Conservation (phyloP, 2,329 filamentous ascomycete species). For the Paecilomyces variotii region DNA sequence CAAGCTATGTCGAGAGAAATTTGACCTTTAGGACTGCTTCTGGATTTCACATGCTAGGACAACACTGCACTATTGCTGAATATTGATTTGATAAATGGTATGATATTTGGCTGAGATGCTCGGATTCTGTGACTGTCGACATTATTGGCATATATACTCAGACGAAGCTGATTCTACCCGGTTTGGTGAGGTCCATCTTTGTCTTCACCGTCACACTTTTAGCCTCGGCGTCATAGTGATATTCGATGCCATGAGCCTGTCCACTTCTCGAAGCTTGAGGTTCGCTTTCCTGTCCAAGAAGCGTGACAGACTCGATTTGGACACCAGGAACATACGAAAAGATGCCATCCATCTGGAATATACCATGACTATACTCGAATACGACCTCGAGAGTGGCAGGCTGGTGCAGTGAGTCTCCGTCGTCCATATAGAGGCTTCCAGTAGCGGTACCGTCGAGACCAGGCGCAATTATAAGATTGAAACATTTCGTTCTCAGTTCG, state of each 20-base stretch:
- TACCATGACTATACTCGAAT: slow-evolving; percentile 51
- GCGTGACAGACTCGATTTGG: slow-evolving; percentile 23
- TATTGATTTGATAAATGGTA: not conserved
- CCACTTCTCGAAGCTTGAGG: not conserved
- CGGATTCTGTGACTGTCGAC: too few species aligned
- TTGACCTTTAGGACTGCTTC: not conserved
- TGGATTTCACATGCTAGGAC: not conserved
- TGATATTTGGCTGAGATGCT: not conserved
- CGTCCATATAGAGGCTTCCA: slow-evolving; percentile 68
- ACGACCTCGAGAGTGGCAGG: slow-evolving; percentile 45
- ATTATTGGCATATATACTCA: not conserved
- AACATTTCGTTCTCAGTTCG: slow-evolving; percentile 54
- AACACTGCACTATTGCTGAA: not conserved
- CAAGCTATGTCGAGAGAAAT: not conserved
- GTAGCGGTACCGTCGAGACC: slow-evolving; percentile 53
- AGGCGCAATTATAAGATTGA: slow-evolving; percentile 63
- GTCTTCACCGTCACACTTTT: not conserved
- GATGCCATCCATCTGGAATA: slow-evolving; percentile 22
- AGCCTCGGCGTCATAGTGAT: not conserved
- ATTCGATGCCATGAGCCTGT: not conserved
- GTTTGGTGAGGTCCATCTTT: not conserved
- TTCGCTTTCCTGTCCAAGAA: slow-evolving; percentile 19
- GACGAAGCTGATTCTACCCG: not conserved
- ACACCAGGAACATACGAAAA: slow-evolving; percentile 21
- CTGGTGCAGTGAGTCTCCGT: slow-evolving; percentile 62